These are phyloP conservation scores for Podila epigama DNA, from an alignment of 192 early-diverging fungal genomes.

Conservation along the genomic window DNA sequence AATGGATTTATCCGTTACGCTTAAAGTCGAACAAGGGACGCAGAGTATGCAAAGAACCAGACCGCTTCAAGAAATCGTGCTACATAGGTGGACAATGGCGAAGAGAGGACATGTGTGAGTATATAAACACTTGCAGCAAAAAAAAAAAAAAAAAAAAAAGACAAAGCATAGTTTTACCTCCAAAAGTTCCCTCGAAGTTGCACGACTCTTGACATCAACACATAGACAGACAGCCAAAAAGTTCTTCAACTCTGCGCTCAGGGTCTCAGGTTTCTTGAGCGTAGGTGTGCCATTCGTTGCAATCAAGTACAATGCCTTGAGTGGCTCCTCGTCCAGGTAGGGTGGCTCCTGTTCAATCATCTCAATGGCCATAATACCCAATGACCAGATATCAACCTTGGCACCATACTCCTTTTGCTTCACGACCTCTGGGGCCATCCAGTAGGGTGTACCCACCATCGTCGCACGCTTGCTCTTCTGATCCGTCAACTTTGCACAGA, in stretches of 20 bases:
- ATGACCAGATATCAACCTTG: slow-evolving; percentile 90
- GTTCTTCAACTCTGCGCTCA: slow-evolving; percentile 80
- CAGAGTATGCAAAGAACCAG: slow-evolving; percentile 23
- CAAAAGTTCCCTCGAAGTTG: slow-evolving; percentile 78
- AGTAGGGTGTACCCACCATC: slow-evolving; percentile 91
- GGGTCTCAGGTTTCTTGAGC: slow-evolving; percentile 83
- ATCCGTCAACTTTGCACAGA: slow-evolving; percentile 90
- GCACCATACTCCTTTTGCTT: slow-evolving; percentile 81
- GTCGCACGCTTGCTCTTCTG: slow-evolving; percentile 83
- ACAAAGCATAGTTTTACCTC: slow-evolving; percentile 51
- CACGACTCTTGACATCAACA: slow-evolving; percentile 86
- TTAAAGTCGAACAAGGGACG: slow-evolving; percentile 43
- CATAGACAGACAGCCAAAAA: slow-evolving; percentile 89
- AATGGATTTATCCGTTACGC: slow-evolving; percentile 27
- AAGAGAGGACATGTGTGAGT: neutral
- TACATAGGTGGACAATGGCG: no score
- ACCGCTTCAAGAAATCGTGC: slow-evolving; percentile 73
- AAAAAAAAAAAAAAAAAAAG: slow-evolving; percentile 4
- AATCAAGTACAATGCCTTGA: slow-evolving; percentile 95
- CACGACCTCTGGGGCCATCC: slow-evolving; percentile 89
- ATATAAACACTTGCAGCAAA: no score
- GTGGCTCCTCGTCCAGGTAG: slow-evolving; percentile 93
- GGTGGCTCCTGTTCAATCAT: slow-evolving; percentile 98
- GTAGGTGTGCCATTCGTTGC: slow-evolving; percentile 96
- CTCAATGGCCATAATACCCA: slow-evolving; percentile 97